Base-by-base conservation (phyloP, 2,329 filamentous ascomycete genomes). In the Orbilia oligospora region DNA sequence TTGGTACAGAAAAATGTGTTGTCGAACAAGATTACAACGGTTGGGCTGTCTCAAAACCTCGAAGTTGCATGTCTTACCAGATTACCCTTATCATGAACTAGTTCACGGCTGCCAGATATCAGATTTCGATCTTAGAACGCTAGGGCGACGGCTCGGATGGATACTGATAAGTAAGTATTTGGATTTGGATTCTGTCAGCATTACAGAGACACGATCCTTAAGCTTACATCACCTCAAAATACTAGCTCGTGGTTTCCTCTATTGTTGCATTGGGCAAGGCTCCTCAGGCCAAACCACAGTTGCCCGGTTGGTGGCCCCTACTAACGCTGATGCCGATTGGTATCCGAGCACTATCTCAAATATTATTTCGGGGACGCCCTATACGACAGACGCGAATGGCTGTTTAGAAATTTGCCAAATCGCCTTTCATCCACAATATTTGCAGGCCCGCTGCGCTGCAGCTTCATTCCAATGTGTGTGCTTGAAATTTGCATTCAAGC, bases 1-100 rank as follows among this genome's bases (percentile, higher is more conserved):
- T 1, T 20, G 22, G 24, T 9, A 33, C 22, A 9, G 5, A 16
- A 18, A 67, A 67, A 53, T 77, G 73, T 71, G 73, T 77, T 77
- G 73, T 58, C 5, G 44, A n/a, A 8, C 20, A 5, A 24, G 61
- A 67, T 48, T 61, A 6, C 58, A 72, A 72, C 63, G 49, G 27
- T 24, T 51, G 58, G 49, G 27, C n/a, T 51, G 58, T 67, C 38
- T 67, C 41, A 61, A 73, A 64, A 18, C 33, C 33, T 64, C 33
- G 12, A 65, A 65, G 48, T n/a, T 14, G n/a, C n/a, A n/a, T 69
- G 22, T 44, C 66, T 36, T 14, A 38, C 20, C n/a, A 18, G 38
- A 53, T 36, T 36, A 9, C 27, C 3, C 24, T 33, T 6, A 53
- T 22, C 8, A 33, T 18, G 48, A 27, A 48, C 53, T 56, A 38